Evolutionary conservation across 75 land plant genomes (phyloP).

Genomic region (Pinus albicaulis): DNA sequence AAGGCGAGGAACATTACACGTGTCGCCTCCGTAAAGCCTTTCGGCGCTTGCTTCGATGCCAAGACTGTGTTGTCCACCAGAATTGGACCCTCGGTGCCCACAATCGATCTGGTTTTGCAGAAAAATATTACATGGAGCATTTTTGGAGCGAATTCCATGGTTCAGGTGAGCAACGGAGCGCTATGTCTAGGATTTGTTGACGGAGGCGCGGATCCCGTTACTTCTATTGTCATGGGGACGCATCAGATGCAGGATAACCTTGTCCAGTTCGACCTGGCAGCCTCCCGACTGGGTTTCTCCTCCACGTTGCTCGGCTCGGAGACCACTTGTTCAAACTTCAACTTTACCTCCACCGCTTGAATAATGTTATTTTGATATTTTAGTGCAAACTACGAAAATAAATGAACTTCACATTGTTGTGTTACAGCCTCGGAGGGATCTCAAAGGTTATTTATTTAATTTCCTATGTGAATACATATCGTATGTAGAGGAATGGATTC

Average conservation of each 20-base stretch:
- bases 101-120: slow-evolving; percentile 6
- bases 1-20: slow-evolving; percentile 16
- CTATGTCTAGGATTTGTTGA: slow-evolving; percentile 32
- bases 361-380: too few species aligned
- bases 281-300: slow-evolving; percentile 35
- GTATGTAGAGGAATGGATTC: too few species aligned
- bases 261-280: slow-evolving; percentile 43
- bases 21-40: slow-evolving; percentile 8
- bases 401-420: too few species aligned
- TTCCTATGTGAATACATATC: too few species aligned
- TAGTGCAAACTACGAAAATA: too few species aligned
- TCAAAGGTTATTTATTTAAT: too few species aligned
- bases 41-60: slow-evolving; percentile 12
- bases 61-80: slow-evolving; percentile 1
- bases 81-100: slow-evolving; percentile 1
- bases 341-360: slow-evolving; percentile 20
- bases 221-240: slow-evolving; percentile 20
- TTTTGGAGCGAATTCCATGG: slow-evolving; percentile 30
- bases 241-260: slow-evolving; percentile 48
- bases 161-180: slow-evolving; percentile 15
- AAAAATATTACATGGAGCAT: slow-evolving; percentile 19
- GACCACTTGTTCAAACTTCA: slow-evolving; percentile 54
- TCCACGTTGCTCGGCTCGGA: slow-evolving; percentile 27
- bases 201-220: slow-evolving; percentile 4
- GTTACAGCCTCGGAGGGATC: too few species aligned